Evolutionary conservation across 148 eudicot genomes (phyloP).

Genomic region (Chenopodium suecicum): DNA sequence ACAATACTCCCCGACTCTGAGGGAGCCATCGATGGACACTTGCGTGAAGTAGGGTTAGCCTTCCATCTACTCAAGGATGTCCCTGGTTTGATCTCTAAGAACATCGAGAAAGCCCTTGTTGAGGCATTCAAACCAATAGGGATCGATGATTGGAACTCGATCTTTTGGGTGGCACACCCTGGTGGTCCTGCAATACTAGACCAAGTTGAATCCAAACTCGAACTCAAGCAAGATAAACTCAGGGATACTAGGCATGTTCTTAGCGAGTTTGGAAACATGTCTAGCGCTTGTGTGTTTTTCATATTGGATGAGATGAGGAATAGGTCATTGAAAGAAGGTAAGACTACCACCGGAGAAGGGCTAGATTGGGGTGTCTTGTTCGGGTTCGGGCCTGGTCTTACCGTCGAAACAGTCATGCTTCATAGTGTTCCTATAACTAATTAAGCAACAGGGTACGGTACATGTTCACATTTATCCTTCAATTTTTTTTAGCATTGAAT

Average conservation of each 20-base stretch:
- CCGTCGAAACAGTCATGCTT: slow-evolving; percentile 1
- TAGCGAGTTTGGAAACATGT: not conserved
- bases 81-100: not conserved
- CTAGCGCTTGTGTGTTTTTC: slow-evolving; percentile 5
- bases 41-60: not conserved
- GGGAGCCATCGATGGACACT: not conserved
- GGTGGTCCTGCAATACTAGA: not conserved
- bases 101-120: not conserved
- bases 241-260: not conserved
- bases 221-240: not conserved
- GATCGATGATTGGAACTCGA: slow-evolving; percentile 3
- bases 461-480: not conserved
- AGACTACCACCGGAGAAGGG: not conserved
- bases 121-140: not conserved
- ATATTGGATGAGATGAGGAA: slow-evolving; percentile 13
- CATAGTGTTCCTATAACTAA: not conserved
- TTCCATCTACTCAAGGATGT: not conserved
- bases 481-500: no score
- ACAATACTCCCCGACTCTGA: slow-evolving; percentile 5
- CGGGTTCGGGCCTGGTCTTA: slow-evolving; percentile 5
- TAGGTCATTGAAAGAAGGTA: not conserved
- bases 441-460: not conserved
- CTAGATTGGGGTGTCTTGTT: slow-evolving; percentile 15
- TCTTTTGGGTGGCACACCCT: slow-evolving; percentile 14
- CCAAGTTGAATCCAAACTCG: slow-evolving; percentile 2